Evolutionary conservation across 352 stramenopile genomes (phyloP), one percentile per base, ranked within the genome.

Genomic region (Phytophthora citricola): DNA sequence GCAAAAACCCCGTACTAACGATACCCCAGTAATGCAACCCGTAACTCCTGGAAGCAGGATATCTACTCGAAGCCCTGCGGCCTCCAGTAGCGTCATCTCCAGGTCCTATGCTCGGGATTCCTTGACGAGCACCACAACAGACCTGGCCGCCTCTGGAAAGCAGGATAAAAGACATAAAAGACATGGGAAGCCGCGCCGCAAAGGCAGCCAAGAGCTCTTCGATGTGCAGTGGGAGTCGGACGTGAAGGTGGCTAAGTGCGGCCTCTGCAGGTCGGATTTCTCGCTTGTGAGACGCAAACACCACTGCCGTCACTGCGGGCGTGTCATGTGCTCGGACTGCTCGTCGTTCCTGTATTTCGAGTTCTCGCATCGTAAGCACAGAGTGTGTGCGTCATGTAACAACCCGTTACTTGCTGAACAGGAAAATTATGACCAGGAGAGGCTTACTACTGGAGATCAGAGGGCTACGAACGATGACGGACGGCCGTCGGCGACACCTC

Each of bases 271-370:
- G 3, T 75, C 66, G 27, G 69, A 81, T 17, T 94, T 94, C 38
- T 92, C 85, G 36, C 46, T 94, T 12, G 60, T 92, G 46, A 79
- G 75, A 56, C 80, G 85, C 50, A 92, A 91, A 62, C 85, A 94
- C 39, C 85, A 94, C 57, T 94, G 85, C 47, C 80, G 85, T 59
- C 85, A 75, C 53, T 93, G 85, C 22, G 85, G 85, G 5, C 80
- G 80, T 17, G 80, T 93, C 50, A 90, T 93, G 65, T 93, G 85
- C 63, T 83, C 81, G 1, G 85, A 92, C 31, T 93, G 85, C 59
- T 93, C 85, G 5, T 75, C 65, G 7, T 93, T 90, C 44, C 60
- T 86, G 47, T 82, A 77, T 59, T 87, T 93, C 40, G 61, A 83
- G 58, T 63, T 79, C n/a, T 81, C 78, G 5, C 71, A 77, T 27